Evolutionary conservation across 2,329 filamentous ascomycete genomes (phyloP).

Genomic region (Cladosporium sp.): DNA sequence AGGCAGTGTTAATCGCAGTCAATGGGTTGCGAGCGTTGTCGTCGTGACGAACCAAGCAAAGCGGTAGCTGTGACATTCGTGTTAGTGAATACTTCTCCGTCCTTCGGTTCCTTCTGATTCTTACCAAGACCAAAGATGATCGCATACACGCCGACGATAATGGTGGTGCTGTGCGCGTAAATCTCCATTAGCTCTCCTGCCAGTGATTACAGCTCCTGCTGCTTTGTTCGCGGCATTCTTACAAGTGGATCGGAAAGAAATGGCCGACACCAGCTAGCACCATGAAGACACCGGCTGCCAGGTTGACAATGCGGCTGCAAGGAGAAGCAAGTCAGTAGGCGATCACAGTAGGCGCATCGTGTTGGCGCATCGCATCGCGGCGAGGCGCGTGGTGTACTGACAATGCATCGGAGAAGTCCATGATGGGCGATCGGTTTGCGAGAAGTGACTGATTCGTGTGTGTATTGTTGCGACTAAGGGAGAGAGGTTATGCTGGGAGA

Average conservation of each 20-base stretch:
- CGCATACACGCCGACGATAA: conserved; percentile 81
- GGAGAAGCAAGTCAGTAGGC: conserved; percentile 1
- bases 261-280: conserved; percentile 75
- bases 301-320: conserved; percentile 85
- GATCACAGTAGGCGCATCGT: background rate
- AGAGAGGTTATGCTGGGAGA: background rate
- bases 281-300: conserved; percentile 82
- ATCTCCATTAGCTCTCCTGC: background rate
- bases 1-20: background rate
- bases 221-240: conserved; percentile 30
- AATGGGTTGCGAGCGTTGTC: background rate
- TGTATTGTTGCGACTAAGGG: background rate
- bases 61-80: conserved; percentile 53
- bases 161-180: conserved; percentile 52
- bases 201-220: background rate
- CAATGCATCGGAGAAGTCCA: conserved; percentile 94
- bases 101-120: conserved; percentile 26
- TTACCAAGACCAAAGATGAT: conserved; percentile 84
- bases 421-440: conserved; percentile 39
- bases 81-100: background rate
- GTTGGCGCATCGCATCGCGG: conserved; percentile 2
- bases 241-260: conserved; percentile 62
- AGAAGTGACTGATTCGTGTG: background rate
- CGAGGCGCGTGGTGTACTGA: conserved; percentile 47
- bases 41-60: conserved; percentile 38